Conservation (phyloP, 225 moss, liverwort and hornwort genomes). For the Marchantia polymorpha region DNA sequence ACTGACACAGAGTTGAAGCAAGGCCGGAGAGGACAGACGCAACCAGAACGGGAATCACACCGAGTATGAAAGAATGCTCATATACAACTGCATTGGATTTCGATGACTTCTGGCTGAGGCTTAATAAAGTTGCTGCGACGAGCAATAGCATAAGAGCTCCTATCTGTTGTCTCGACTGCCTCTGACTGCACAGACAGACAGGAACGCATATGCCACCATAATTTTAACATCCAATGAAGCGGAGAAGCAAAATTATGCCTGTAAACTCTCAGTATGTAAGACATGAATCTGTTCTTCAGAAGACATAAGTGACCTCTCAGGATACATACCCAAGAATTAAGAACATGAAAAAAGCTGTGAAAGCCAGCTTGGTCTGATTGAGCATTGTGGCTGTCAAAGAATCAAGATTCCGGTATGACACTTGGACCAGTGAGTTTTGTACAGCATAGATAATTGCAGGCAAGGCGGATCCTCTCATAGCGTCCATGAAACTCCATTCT, state of each 20-base stretch:
- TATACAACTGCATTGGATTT: slow-evolving; percentile 35
- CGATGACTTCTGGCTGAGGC: slow-evolving; percentile 66
- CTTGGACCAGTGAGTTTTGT: slow-evolving; percentile 85
- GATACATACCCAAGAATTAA: slow-evolving; percentile 62
- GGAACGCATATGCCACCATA: neutral
- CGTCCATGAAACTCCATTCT: slow-evolving; percentile 74
- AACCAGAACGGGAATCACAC: slow-evolving; percentile 76
- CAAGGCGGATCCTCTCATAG: slow-evolving; percentile 75
- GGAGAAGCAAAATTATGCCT: too few relatives aligned
- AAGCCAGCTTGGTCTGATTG: slow-evolving; percentile 96
- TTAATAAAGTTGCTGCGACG: slow-evolving; percentile 69
- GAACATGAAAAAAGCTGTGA: slow-evolving; percentile 92
- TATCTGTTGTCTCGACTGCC: slow-evolving; percentile 82
- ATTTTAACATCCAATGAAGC: neutral
- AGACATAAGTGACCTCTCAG: too few relatives aligned
- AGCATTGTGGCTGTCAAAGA: slow-evolving; percentile 87
- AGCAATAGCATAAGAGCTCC: slow-evolving; percentile 68
- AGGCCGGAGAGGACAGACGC: slow-evolving; percentile 93
- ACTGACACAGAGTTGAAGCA: slow-evolving; percentile 95
- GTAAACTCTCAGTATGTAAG: too few relatives aligned
- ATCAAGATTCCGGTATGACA: slow-evolving; percentile 88
- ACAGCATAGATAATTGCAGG: slow-evolving; percentile 86
- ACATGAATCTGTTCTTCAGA: too few relatives aligned
- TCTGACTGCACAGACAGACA: slow-evolving; percentile 43
- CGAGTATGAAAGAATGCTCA: slow-evolving; percentile 65